Base-by-base conservation (phyloP, 1,284 basidiomycete species). In the Mixia osmundae region DNA sequence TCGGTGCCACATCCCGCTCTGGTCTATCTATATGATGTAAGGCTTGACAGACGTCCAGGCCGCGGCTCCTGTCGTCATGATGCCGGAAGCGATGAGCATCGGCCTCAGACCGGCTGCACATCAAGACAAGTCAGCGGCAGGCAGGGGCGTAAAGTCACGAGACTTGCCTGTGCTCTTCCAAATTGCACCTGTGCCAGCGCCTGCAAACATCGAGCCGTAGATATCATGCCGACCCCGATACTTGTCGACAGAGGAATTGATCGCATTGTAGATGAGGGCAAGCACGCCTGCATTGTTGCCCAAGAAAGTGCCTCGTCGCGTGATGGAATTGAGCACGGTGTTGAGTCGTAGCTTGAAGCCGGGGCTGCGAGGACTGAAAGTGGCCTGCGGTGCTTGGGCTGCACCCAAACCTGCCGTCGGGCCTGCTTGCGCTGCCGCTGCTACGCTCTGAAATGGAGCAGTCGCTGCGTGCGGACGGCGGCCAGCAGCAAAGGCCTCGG, bases 221-320 rank as follows among this genome's bases (percentile, higher is more conserved):
- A 71, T 72, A 57, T 97, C 91, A 58, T 97, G 89, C 58, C 78
- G 72, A 45, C 85, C 83, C 51, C 91, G 72, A 50, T 72, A 61
- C 38, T 67, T 64, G 59, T 95, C 91, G 50, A 97, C 77, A 38
- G 75, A 70, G 40, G 89, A 91, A 63, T 95, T 95, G 58, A 89
- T 69, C 44, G 75, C 72, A 60, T 97, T 99, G 66, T 99, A 99
- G 48, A 79, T 72, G 53, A 99, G 71, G 39, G 89, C 87, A 47
- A 97, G 64, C 44, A 95, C 79, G 58, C 91, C 91, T 54, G 87
- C 80, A 54, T 82, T 94, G 66, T 97, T 99, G 52, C 87, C 91
- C 58, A 94, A 75, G 61, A 94, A 94, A 36, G 78, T 87, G 30
- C 91, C 91, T 61, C 91, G 70, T 59, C 89, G 67, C 43, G 89